These are phyloP conservation scores for Corylus heterophylla DNA, from an alignment of 306 rosid species.

Conservation along the genomic window DNA sequence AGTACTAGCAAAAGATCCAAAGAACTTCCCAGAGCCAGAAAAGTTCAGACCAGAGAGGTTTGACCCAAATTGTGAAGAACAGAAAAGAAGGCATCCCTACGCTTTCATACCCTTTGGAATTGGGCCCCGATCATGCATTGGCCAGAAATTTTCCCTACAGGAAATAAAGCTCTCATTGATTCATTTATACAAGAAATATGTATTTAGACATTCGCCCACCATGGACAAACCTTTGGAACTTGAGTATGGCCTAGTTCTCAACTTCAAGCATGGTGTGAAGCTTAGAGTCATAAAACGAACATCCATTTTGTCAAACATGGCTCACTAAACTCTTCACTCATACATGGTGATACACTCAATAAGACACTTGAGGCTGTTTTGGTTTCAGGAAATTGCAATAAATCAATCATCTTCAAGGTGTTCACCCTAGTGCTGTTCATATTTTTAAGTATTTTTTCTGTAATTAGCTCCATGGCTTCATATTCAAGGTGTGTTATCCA, in stretches of 20 bases:
- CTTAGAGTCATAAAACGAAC: conserved; percentile 55
- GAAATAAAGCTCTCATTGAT: conserved; percentile 84
- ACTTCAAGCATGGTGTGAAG: conserved; percentile 85
- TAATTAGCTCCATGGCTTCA: neutral
- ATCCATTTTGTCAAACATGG: neutral
- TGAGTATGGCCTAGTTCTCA: conserved; percentile 85
- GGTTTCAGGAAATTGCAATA: neutral
- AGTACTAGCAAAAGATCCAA: conserved; percentile 85
- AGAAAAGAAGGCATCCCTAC: conserved; percentile 78
- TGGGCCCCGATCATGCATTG: conserved; percentile 91
- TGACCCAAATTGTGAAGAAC: conserved; percentile 75
- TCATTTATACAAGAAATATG: conserved; percentile 70
- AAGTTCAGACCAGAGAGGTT: conserved; percentile 93
- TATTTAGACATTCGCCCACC: conserved; percentile 73
- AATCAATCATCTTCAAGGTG: neutral
- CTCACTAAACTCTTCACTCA: neutral
- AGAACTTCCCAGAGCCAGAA: conserved; percentile 83
- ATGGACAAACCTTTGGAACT: conserved; percentile 84
- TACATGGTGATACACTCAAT: neutral
- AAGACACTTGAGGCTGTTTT: neutral
- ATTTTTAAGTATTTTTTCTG: neutral
- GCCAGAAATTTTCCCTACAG: conserved; percentile 73
- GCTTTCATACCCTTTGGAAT: conserved; percentile 88
- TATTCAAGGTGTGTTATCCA: too few species aligned
- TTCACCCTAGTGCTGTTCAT: neutral